Conservation (phyloP, 805 yeast genomes). For the Nakazawaea siamensis region DNA sequence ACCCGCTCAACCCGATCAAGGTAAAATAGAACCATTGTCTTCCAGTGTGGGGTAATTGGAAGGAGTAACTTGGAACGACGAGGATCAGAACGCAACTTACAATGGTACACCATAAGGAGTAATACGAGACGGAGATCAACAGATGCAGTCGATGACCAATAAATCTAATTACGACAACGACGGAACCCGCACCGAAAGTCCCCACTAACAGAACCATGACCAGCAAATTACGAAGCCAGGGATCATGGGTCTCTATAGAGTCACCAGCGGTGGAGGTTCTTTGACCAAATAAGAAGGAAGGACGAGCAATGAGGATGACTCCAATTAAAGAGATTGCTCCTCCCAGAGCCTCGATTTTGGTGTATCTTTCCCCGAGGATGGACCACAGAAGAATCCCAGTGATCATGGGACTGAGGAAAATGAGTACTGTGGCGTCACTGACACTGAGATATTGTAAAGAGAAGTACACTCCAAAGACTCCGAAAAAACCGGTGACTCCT, state of each 20-base stretch:
- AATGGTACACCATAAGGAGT: slow-evolving; percentile 52
- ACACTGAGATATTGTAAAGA: slow-evolving; percentile 66
- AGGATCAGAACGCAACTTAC: slow-evolving; percentile 46
- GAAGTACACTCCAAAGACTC: slow-evolving; percentile 73
- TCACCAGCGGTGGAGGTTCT: slow-evolving; percentile 15
- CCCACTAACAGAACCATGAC: slow-evolving; percentile 57
- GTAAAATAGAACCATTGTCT: slow-evolving; percentile 61
- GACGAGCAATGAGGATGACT: slow-evolving; percentile 75
- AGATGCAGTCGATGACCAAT: slow-evolving; percentile 81
- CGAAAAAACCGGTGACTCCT: slow-evolving; percentile 70
- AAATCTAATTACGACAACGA: slow-evolving; percentile 61
- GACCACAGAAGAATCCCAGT: slow-evolving; percentile 70
- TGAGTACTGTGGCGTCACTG: slow-evolving; percentile 75
- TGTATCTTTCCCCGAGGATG: slow-evolving; percentile 57
- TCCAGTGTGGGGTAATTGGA: slow-evolving; percentile 50
- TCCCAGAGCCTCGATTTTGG: slow-evolving; percentile 60
- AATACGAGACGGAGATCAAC: slow-evolving; percentile 67
- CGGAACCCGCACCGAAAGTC: slow-evolving; percentile 60
- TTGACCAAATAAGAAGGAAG: slow-evolving; percentile 57
- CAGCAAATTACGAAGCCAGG: slow-evolving; percentile 52
- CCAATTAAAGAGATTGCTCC: slow-evolving; percentile 64
- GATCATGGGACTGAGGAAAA: slow-evolving; percentile 70
- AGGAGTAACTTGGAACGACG: slow-evolving; percentile 47
- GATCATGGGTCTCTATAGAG: slow-evolving; percentile 40
- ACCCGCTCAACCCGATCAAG: slow-evolving; percentile 68